A percentile compares a stretch with the other conserved stretches of the same genome.
Evolutionary conservation across 192 early-diverging fungal genomes (phyloP).

Genomic region (Funneliformis geosporum): DNA sequence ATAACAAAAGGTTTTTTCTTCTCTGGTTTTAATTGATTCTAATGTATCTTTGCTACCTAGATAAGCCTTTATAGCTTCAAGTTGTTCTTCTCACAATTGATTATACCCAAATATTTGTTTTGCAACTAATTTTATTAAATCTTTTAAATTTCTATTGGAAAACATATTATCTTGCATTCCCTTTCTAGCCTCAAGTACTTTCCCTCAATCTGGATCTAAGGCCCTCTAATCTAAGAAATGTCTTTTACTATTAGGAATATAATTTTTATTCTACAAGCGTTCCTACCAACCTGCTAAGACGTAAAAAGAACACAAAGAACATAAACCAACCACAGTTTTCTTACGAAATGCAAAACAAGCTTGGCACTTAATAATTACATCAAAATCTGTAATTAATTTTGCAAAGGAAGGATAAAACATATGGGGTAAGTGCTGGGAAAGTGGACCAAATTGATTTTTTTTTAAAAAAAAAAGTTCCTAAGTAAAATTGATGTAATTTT

Average conservation of each 20-base stretch:
- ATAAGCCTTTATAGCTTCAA: background rate
- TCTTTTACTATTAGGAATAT: background rate
- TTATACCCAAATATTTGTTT: background rate
- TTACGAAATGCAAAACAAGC: background rate
- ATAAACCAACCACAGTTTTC: background rate
- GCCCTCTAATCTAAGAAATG: too few species aligned
- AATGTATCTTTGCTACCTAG: background rate
- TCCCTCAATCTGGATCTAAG: too few species aligned
- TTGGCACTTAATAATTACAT: background rate
- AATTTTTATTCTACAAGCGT: background rate
- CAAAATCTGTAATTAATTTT: background rate
- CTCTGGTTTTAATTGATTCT: background rate
- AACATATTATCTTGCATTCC: too few species aligned
- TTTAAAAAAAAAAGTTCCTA: too few species aligned
- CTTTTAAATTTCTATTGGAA: background rate
- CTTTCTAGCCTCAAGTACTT: too few species aligned
- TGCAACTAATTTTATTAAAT: background rate
- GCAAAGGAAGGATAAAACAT: background rate
- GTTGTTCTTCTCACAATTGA: background rate
- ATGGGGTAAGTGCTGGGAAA: too few species aligned
- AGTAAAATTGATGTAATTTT: too few species aligned
- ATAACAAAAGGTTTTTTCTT: background rate
- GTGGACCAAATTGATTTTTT: too few species aligned
- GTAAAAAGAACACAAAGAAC: background rate
- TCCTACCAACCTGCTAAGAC: background rate